phyloP scores from a whole-genome alignment of 2,329 filamentous ascomycete species.

The Byssoonygena ceratinophila region DNA sequence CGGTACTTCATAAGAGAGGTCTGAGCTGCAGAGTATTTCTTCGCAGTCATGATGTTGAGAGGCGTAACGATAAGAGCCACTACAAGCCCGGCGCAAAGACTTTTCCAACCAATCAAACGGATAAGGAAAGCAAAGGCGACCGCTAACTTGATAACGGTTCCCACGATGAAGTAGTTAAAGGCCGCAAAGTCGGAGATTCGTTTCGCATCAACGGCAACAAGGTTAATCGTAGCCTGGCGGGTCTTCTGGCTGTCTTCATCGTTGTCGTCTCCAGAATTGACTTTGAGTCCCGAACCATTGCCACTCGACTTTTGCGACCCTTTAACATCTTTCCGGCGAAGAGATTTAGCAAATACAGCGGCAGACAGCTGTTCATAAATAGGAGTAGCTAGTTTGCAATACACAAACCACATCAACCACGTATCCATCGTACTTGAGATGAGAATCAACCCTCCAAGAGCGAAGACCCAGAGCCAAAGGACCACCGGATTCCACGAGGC shows the following conservation, averaged over 20 bases:
- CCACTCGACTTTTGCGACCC: conserved; percentile 37
- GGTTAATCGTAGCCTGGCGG: conserved; percentile 62
- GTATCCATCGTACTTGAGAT: conserved; percentile 49
- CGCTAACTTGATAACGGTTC: conserved; percentile 51
- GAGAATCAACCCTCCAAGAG: conserved; percentile 51
- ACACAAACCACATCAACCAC: conserved; percentile 57
- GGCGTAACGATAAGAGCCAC: conserved; percentile 56
- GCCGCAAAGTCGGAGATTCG: conserved; percentile 59
- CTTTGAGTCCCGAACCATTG: conserved; percentile 18
- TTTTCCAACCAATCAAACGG: conserved; percentile 61
- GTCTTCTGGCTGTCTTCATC: conserved; percentile 45
- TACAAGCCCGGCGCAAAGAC: conserved; percentile 54
- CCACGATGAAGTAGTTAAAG: conserved; percentile 55
- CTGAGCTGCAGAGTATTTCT: conserved; percentile 53
- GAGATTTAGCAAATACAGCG: conserved; percentile 64
- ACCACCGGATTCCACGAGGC: conserved; percentile 41
- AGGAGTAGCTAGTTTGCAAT: conserved; percentile 52
- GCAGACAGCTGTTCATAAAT: conserved; percentile 60
- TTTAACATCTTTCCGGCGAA: conserved; percentile 68
- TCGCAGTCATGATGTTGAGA: conserved; percentile 57
- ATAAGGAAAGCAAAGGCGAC: conserved; percentile 57
- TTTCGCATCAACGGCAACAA: conserved; percentile 65
- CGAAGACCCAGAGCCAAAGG: conserved; percentile 59
- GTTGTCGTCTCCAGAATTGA: conserved; percentile 20
- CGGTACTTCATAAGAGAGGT: conserved; percentile 63